Evolutionary conservation across 108 stramenopile species (phyloP).

Genomic region (Skeletonema marinoi): DNA sequence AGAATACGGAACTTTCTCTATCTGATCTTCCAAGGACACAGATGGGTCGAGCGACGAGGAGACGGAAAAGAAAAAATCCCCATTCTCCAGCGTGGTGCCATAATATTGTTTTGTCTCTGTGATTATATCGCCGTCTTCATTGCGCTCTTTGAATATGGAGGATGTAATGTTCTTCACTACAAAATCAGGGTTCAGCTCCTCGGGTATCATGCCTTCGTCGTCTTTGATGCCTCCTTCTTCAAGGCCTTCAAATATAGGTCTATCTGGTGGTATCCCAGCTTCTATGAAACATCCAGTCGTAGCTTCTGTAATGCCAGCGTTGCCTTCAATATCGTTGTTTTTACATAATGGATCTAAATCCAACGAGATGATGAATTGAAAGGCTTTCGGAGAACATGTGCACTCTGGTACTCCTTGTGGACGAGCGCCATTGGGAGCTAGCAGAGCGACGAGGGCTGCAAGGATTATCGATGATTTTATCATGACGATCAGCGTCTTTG

Average conservation of each 20-base stretch:
- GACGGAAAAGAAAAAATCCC: not conserved
- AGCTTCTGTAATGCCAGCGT: not conserved
- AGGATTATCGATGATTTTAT: not conserved
- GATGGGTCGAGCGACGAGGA: not conserved
- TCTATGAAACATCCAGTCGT: not conserved
- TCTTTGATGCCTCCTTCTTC: not conserved
- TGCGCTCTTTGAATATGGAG: not conserved
- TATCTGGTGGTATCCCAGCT: not conserved
- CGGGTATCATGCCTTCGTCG: not conserved
- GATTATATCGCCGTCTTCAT: not conserved
- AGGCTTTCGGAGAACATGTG: not conserved
- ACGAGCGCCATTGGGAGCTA: not conserved
- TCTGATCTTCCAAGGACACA: not conserved
- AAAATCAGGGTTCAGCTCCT: not conserved
- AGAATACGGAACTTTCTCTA: not conserved
- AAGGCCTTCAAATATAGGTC: not conserved
- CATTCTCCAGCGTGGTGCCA: not conserved
- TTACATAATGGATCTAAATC: not conserved
- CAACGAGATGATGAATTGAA: not conserved
- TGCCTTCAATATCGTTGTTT: not conserved
- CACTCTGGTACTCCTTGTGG: not conserved
- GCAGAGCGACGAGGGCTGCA: not conserved
- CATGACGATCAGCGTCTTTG: not conserved
- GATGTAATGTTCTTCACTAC: not conserved
- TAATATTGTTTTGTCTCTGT: not conserved